Evolutionary conservation across 2,329 filamentous ascomycete species (phyloP), one percentile per base, ranked within the genome.

Genomic region (Pseudogymnoascus sp.): DNA sequence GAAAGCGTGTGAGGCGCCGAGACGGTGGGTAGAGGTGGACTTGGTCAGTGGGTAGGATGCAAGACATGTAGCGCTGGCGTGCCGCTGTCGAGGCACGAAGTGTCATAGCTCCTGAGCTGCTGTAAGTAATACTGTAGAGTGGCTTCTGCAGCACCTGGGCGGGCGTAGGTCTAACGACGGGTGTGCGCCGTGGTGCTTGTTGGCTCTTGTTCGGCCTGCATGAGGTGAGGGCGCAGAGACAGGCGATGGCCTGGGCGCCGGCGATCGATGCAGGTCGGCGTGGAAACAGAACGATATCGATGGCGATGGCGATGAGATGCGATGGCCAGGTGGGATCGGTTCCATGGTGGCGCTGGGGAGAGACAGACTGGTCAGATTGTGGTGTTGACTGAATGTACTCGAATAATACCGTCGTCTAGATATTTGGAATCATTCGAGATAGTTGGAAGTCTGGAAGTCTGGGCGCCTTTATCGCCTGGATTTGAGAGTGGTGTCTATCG

Each of bases 291-390:
- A 53, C 46, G 26, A 53, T 53, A 26, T n/a, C 26, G 46, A 53
- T 53, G 44, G 44, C 44, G 44, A 53, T 53, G 46, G 46, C 46
- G 46, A 53, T 53, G 46, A 31, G 46, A 53, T 53, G 46, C n/a
- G 46, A 53, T 31, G 46, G 46, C 46, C 26, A 26, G 46, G 46
- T 17, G 46, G 4, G 46, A 53, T 53, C 46, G 23, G 46, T 50
- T 50, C 44, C 44, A 13, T 23, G 13, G 15, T 29, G 23, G 21
- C 44, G 44, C 19, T 26, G 6, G 44, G 44, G 4, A 53, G 46
- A 53, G 46, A 53, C 46, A 53, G 46, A 53, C 46, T 19, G 23
- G n/a, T 31, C 46, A 53, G 23, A 31, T 53, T 53, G 15, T 31
- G 23, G 21, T n/a, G 26, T 31, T 17, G 29, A 4, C 5, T 5